Conservation (phyloP, 1,284 basidiomycete genomes). For the Trametes hirsuta region DNA sequence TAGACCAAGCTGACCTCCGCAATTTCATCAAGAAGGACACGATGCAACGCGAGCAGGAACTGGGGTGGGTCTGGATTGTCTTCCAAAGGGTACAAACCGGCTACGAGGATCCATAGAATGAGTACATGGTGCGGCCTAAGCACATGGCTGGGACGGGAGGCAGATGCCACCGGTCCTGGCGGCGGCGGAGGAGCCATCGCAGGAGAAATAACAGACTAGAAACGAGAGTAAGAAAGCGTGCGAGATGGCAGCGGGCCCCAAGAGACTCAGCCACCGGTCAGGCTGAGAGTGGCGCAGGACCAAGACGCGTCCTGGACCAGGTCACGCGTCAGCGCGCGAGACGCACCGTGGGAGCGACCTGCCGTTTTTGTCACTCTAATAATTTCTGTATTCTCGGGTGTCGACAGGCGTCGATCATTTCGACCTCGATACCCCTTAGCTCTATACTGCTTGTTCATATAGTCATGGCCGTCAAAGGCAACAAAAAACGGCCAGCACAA, state of each 20-base stretch:
- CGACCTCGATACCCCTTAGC: neutral
- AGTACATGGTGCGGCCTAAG: constrained; percentile 75
- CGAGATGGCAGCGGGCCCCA: neutral
- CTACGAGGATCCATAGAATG: constrained; percentile 61
- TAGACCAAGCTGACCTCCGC: constrained; percentile 28
- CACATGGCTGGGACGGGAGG: constrained; percentile 50
- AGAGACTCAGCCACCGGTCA: neutral
- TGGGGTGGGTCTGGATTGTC: constrained; percentile 49
- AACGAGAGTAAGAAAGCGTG: neutral
- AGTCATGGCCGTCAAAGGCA: constrained; percentile 26
- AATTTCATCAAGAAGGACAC: constrained; percentile 25
- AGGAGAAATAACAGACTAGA: neutral
- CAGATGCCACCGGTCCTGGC: constrained; percentile 14
- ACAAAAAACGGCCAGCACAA: constrained; percentile 29
- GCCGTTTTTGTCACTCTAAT: neutral
- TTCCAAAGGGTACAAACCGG: constrained; percentile 60
- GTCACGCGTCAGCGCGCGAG: constrained; percentile 13
- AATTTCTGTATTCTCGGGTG: constrained; percentile 21
- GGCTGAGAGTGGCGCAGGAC: neutral
- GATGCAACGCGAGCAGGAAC: constrained; percentile 59
- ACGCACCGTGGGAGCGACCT: constrained; percentile 23
- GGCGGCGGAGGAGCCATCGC: constrained; percentile 45
- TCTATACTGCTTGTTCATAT: neutral
- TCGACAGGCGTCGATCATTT: constrained; percentile 2
- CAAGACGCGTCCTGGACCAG: constrained; percentile 1